Conservation (phyloP, 208 protist species). For the Wallacemonas collosoma region DNA sequence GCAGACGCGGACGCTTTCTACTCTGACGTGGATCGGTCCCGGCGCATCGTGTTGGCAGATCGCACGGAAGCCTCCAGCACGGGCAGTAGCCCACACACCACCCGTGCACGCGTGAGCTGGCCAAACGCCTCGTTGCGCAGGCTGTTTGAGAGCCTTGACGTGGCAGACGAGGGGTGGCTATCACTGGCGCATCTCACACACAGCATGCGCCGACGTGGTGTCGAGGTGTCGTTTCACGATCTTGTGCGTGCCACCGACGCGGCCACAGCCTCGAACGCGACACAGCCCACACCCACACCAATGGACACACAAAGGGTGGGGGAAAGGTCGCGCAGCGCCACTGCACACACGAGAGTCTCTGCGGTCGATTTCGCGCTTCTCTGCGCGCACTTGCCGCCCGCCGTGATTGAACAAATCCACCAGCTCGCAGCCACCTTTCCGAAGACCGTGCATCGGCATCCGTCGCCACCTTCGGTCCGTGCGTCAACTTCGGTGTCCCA, state of each 20-base stretch:
- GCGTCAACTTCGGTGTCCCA: neutral
- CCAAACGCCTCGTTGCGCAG: neutral
- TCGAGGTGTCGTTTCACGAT: neutral
- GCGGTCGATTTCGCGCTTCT: conserved; percentile 4
- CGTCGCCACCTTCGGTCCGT: neutral
- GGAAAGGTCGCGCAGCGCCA: neutral
- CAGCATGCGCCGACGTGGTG: conserved; percentile 31
- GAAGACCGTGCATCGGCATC: neutral
- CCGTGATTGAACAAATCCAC: neutral
- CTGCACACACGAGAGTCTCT: conserved; percentile 1
- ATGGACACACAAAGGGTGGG: neutral
- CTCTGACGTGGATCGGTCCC: neutral
- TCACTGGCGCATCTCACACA: conserved; percentile 50
- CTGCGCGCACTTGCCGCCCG: conserved; percentile 1
- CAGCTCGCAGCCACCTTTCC: neutral
- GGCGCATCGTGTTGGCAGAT: no score
- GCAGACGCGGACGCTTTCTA: neutral
- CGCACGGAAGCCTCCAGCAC: no score
- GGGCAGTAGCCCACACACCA: no score
- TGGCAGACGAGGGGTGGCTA: neutral
- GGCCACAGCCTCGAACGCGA: neutral
- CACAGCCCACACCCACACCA: neutral
- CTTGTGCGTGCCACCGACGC: conserved; percentile 22
- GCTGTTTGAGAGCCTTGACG: neutral
- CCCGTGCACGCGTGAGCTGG: no score